Conservation (phyloP, 768 basidiomycete species). For the Lactarius sanguifluus region DNA sequence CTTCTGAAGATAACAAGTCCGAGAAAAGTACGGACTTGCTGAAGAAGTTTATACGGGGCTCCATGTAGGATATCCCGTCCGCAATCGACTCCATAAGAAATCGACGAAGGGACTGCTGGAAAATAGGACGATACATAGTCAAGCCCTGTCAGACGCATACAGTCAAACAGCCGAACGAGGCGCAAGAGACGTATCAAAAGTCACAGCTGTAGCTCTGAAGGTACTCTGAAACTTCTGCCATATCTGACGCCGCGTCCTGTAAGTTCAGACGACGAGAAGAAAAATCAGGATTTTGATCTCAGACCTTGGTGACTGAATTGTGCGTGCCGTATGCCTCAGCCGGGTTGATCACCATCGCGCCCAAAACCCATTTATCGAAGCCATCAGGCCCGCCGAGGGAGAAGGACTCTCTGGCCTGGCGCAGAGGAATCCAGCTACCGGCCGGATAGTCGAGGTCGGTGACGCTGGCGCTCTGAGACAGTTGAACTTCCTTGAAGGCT, state of each 20-base stretch:
- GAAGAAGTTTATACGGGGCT: slow-evolving; percentile 66
- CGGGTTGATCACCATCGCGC: slow-evolving; percentile 64
- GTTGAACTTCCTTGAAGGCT: slow-evolving; percentile 39
- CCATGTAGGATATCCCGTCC: slow-evolving; percentile 72
- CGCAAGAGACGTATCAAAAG: slow-evolving; percentile 24
- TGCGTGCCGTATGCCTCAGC: slow-evolving; percentile 71
- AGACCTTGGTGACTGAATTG: slow-evolving; percentile 65
- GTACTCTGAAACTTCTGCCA: slow-evolving; percentile 71
- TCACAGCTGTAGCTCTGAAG: slow-evolving; percentile 49
- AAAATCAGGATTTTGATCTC: not conserved
- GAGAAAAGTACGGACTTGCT: slow-evolving; percentile 42
- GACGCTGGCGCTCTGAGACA: slow-evolving; percentile 35
- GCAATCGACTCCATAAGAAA: slow-evolving; percentile 62
- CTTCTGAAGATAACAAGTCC: not conserved
- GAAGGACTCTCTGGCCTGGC: slow-evolving; percentile 56
- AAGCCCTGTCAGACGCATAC: slow-evolving; percentile 33
- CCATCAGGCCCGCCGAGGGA: slow-evolving; percentile 59
- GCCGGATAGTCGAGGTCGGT: slow-evolving; percentile 46
- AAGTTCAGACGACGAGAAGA: not conserved
- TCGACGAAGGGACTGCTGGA: slow-evolving; percentile 56
- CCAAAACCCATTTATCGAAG: slow-evolving; percentile 67
- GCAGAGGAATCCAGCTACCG: slow-evolving; percentile 55
- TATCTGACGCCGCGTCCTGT: slow-evolving; percentile 46
- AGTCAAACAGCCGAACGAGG: not conserved
- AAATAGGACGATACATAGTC: slow-evolving; percentile 56